These are phyloP conservation scores for Hericium erinaceus DNA, from an alignment of 768 basidiomycete genomes.

Conservation along the genomic window DNA sequence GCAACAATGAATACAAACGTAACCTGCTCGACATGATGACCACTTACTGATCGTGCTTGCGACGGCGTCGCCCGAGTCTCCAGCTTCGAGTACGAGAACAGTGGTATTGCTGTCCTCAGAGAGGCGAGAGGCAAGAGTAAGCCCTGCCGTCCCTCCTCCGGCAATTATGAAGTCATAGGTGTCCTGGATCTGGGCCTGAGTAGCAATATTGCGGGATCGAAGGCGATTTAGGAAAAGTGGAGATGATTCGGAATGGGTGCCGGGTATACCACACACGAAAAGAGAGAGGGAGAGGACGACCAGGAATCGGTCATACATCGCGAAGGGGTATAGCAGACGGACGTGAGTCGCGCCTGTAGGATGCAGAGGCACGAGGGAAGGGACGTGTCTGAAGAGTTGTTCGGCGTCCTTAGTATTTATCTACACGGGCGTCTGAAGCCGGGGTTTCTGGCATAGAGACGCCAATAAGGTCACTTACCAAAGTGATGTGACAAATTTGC, in stretches of 20 bases:
- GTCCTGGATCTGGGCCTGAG: slow-evolving; percentile 26
- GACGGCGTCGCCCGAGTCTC: slow-evolving; percentile 34
- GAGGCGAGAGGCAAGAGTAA: slow-evolving; percentile 36
- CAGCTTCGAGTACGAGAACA: slow-evolving; percentile 37
- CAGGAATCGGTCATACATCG: neutral
- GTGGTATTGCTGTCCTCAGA: slow-evolving; percentile 35
- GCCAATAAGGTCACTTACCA: too few species aligned
- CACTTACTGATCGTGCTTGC: slow-evolving; percentile 25
- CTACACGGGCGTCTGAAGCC: too few species aligned
- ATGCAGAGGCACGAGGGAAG: too few species aligned
- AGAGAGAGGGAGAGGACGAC: neutral
- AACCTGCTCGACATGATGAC: neutral
- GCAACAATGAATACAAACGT: neutral
- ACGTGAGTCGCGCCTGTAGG: too few species aligned
- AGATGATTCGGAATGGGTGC: neutral
- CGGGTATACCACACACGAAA: neutral
- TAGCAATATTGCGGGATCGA: slow-evolving; percentile 29
- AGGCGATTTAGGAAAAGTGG: neutral
- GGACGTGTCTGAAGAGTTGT: too few species aligned
- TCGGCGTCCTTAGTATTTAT: too few species aligned
- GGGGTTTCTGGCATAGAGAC: too few species aligned
- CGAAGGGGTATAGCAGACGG: neutral
- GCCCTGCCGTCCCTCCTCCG: slow-evolving; percentile 39
- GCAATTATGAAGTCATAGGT: slow-evolving; percentile 49
- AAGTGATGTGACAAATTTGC: too few species aligned